Conservation (phyloP, 305 asterid genomes). For the Fraxinus albicans region DNA sequence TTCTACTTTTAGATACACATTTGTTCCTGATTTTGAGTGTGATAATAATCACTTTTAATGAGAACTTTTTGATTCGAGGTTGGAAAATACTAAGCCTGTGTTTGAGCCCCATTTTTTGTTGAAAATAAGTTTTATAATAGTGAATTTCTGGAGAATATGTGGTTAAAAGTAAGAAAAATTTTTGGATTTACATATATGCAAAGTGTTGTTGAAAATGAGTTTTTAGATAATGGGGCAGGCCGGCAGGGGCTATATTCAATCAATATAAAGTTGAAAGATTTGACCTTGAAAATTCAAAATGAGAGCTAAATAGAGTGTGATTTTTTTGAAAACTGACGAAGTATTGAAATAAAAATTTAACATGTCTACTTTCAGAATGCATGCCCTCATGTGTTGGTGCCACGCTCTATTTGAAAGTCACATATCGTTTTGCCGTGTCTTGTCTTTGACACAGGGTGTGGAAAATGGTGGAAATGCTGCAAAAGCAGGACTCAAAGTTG, state of each 20-base stretch:
- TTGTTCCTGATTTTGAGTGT: background rate
- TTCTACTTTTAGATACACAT: background rate
- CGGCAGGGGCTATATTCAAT: background rate
- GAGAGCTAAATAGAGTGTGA: background rate
- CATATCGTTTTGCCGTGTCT: background rate
- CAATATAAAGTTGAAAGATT: background rate
- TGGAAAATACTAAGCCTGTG: background rate
- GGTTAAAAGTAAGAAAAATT: background rate
- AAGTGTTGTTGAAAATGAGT: background rate
- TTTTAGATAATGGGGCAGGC: background rate
- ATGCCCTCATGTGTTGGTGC: background rate
- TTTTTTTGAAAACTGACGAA: background rate
- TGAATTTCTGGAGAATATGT: background rate
- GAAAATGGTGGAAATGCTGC: conserved; percentile 95
- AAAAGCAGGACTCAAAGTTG: conserved; percentile 86
- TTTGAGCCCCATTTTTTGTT: background rate
- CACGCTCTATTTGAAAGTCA: background rate
- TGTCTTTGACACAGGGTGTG: conserved; percentile 50
- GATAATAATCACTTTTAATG: background rate
- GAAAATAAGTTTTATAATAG: background rate
- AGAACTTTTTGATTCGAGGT: background rate
- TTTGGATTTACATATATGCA: background rate
- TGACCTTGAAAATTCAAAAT: background rate
- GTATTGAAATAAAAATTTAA: background rate
- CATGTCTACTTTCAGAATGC: background rate